Evolutionary conservation across 148 eudicot genomes (phyloP).

Genomic region (Spergularia marina): DNA sequence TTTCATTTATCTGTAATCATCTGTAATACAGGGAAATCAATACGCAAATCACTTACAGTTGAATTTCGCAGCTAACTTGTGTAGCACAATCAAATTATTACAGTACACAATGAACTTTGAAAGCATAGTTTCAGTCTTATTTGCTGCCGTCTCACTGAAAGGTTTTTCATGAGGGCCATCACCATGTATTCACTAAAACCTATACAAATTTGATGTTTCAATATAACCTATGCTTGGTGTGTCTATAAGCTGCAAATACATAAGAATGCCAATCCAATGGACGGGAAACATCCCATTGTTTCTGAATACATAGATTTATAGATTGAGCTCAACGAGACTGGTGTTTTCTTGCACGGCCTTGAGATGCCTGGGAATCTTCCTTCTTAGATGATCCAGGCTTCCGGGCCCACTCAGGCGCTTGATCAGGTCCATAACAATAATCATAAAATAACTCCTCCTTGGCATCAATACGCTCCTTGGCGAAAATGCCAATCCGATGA

Average conservation of each 20-base stretch:
- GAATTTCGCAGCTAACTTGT: background rate
- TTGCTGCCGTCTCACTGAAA: background rate
- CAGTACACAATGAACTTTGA: background rate
- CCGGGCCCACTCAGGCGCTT: constrained; percentile 87
- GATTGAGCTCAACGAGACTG: constrained; percentile 45
- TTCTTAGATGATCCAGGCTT: constrained; percentile 60
- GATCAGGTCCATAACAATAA: constrained; percentile 73
- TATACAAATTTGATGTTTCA: background rate
- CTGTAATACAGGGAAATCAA: constrained; percentile 1
- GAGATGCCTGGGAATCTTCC: constrained; percentile 46
- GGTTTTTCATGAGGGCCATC: background rate
- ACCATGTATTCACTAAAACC: background rate
- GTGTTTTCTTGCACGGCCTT: constrained; percentile 82
- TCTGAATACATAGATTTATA: background rate
- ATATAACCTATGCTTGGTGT: constrained; percentile 11
- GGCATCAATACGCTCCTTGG: constrained; percentile 79
- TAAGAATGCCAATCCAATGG: background rate
- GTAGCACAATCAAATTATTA: background rate
- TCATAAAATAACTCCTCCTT: constrained; percentile 83
- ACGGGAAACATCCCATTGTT: background rate
- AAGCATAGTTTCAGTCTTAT: background rate
- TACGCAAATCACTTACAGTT: background rate
- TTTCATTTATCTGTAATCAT: constrained; percentile 7
- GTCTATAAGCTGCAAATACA: background rate
- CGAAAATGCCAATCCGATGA: constrained; percentile 93